Conservation (phyloP, 768 basidiomycete species). For the Cystofilobasidium bisporidii region DNA sequence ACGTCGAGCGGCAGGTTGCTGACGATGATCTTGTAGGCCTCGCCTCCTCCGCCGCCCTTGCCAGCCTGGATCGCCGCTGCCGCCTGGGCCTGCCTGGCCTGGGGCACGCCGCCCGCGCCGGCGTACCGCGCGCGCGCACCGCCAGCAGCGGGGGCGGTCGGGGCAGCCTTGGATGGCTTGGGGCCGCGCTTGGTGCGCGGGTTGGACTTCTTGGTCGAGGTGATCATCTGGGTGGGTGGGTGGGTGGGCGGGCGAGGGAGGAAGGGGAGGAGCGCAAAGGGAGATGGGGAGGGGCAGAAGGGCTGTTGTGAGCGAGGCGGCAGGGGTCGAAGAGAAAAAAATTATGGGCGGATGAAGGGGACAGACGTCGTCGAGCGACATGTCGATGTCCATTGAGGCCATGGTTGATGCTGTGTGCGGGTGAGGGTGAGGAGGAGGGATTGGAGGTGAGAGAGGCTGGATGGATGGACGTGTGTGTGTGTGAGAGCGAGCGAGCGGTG, state of each 20-base stretch:
- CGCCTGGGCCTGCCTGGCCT: slow-evolving; percentile 32
- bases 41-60: slow-evolving; percentile 32
- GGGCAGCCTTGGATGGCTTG: slow-evolving; percentile 38
- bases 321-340: too few species aligned
- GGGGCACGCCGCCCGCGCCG: slow-evolving; percentile 37
- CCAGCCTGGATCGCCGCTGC: slow-evolving; percentile 40
- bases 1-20: slow-evolving; percentile 89
- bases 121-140: slow-evolving; percentile 38
- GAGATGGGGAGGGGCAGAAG: background rate
- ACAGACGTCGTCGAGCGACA: slow-evolving; percentile 39
- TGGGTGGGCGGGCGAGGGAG: background rate
- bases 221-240: slow-evolving; percentile 34
- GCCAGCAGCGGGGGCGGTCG: slow-evolving; percentile 34
- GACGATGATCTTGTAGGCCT: slow-evolving; percentile 85
- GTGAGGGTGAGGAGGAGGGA: background rate
- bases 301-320: background rate
- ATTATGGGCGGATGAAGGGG: too few species aligned
- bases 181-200: slow-evolving; percentile 14
- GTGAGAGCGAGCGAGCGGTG: too few species aligned
- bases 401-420: slow-evolving; percentile 1
- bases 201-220: slow-evolving; percentile 30
- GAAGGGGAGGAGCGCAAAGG: background rate
- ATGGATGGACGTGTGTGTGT: too few species aligned
- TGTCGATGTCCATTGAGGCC: slow-evolving; percentile 38
- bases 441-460: background rate